Conservation (phyloP, 2,329 filamentous ascomycete genomes). For the Rosellinia necatrix region DNA sequence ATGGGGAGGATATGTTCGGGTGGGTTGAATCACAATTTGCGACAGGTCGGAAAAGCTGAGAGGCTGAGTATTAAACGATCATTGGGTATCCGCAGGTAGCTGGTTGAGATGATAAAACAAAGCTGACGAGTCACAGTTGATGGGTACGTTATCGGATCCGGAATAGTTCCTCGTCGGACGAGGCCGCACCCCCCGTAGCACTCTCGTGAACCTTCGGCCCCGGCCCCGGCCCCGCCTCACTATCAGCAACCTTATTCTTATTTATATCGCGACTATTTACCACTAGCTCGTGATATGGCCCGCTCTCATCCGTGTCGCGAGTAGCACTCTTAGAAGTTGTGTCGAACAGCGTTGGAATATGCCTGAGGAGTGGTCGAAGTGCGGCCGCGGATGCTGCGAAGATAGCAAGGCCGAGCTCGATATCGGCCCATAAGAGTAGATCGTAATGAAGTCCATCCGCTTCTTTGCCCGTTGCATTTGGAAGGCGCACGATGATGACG, state of each 20-base stretch:
- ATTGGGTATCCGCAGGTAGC: constrained; percentile 16
- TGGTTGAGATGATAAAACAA: background rate
- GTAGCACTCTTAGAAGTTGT: constrained; percentile 8
- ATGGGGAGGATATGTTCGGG: background rate
- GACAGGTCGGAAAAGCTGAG: background rate
- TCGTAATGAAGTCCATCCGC: constrained; percentile 38
- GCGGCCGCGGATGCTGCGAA: constrained; percentile 40
- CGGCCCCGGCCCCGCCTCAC: background rate
- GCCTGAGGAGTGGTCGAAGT: constrained; percentile 39
- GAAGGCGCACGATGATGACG: constrained; percentile 38
- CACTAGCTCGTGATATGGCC: constrained; percentile 25
- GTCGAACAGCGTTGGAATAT: constrained; percentile 28
- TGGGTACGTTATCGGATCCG: constrained; percentile 3
- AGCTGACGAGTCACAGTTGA: background rate
- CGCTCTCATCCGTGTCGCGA: constrained; percentile 11
- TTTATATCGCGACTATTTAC: constrained; percentile 15
- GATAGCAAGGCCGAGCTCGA: constrained; percentile 40
- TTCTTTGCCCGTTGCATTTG: constrained; percentile 28
- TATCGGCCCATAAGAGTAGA: constrained; percentile 41
- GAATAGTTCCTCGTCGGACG: constrained; percentile 27
- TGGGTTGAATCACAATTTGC: background rate
- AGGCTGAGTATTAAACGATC: background rate
- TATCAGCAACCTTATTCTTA: background rate
- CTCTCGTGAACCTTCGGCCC: background rate
- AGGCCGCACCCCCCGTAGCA: background rate